These are phyloP conservation scores for Zizania latifolia DNA, from an alignment of 176 grass and related monocot genomes.

Conservation along the genomic window DNA sequence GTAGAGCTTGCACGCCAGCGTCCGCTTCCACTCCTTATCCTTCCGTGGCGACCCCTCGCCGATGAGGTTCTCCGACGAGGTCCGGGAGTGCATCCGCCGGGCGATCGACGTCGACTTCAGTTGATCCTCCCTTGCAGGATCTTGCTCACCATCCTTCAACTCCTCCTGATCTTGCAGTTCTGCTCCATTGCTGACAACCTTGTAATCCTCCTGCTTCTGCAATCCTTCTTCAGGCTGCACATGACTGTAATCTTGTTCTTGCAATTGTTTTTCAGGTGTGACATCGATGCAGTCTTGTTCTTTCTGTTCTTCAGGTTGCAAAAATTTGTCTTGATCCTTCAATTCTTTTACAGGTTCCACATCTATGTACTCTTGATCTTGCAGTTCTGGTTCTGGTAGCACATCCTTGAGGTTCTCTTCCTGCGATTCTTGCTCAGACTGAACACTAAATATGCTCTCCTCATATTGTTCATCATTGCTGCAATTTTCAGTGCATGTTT, in stretches of 20 bases:
- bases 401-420: background rate
- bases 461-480: background rate
- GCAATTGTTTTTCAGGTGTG: background rate
- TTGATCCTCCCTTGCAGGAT: slow-evolving; percentile 30
- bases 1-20: slow-evolving; percentile 86
- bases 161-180: background rate
- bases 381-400: background rate
- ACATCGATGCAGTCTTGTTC: background rate
- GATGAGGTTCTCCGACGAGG: slow-evolving; percentile 37
- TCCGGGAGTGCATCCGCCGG: slow-evolving; percentile 31
- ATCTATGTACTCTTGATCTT: background rate
- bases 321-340: background rate
- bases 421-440: background rate
- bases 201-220: background rate
- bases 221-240: background rate
- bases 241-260: background rate
- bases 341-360: background rate
- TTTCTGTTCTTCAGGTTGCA: background rate
- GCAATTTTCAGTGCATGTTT: background rate
- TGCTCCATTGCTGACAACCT: too few relatives aligned
- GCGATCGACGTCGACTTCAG: slow-evolving; percentile 43
- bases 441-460: too few relatives aligned
- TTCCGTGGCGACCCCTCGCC: slow-evolving; percentile 47
- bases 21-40: slow-evolving; percentile 88
- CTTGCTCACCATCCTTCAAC: background rate